phyloP scores from a whole-genome alignment of 768 basidiomycete species.

The Flagelloscypha sp. region DNA sequence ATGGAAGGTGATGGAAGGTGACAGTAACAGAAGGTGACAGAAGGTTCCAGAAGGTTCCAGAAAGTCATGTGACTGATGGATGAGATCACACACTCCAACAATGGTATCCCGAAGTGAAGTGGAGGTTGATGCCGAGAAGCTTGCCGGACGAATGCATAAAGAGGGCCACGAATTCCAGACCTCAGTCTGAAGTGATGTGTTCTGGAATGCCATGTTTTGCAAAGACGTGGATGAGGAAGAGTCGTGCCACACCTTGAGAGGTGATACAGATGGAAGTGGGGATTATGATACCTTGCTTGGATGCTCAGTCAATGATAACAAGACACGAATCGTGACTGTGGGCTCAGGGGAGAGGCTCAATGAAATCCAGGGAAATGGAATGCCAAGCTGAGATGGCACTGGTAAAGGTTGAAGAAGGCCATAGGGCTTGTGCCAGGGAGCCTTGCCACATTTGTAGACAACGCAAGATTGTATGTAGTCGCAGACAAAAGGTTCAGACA shows the following conservation, averaged over 20 bases:
- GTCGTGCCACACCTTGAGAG: slow-evolving; percentile 11
- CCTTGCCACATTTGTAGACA: slow-evolving; percentile 15
- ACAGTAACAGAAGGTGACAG: too few relatives aligned
- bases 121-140: too few relatives aligned
- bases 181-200: slow-evolving; percentile 10
- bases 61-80: too few relatives aligned
- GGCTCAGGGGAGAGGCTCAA: slow-evolving; percentile 16
- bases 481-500: slow-evolving; percentile 3
- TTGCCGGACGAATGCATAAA: slow-evolving; percentile 6
- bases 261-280: slow-evolving; percentile 13
- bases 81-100: too few relatives aligned
- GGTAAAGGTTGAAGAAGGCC: slow-evolving; percentile 18
- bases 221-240: slow-evolving; percentile 15
- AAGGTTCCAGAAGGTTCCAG: too few relatives aligned
- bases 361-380: slow-evolving; percentile 24
- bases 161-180: slow-evolving; percentile 5
- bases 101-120: too few relatives aligned
- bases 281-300: slow-evolving; percentile 25
- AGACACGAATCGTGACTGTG: too few relatives aligned
- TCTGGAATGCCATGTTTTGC: slow-evolving; percentile 2
- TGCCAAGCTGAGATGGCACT: slow-evolving; percentile 17
- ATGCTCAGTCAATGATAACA: slow-evolving; percentile 21
- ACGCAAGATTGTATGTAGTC: slow-evolving; percentile 17
- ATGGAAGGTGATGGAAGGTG: too few relatives aligned
- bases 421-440: slow-evolving; percentile 12